These are phyloP conservation scores for Paecilomyces dactylethromorphus DNA, from an alignment of 2,329 filamentous ascomycete genomes.

Conservation along the genomic window DNA sequence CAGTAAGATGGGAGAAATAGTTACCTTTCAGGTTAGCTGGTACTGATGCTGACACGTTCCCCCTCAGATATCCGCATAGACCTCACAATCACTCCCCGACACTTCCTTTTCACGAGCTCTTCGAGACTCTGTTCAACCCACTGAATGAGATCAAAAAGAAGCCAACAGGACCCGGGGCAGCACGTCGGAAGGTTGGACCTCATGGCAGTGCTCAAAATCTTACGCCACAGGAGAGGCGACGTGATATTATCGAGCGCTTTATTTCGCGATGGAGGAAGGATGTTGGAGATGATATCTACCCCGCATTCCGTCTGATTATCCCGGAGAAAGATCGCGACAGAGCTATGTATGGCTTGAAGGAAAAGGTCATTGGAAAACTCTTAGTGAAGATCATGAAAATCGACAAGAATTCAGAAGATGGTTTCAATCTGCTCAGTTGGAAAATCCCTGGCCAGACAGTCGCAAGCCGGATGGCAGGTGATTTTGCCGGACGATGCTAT, in stretches of 20 bases:
- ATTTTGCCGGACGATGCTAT: conserved; percentile 85
- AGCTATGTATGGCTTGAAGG: conserved; percentile 89
- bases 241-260: conserved; percentile 77
- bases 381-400: conserved; percentile 92
- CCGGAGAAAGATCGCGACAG: conserved; percentile 90
- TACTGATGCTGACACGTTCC: neutral
- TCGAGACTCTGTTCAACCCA: conserved; percentile 73
- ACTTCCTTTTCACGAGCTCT: conserved; percentile 74
- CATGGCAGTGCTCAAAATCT: conserved; percentile 47
- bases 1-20: conserved; percentile 29
- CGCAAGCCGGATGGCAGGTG: conserved; percentile 65
- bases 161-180: conserved; percentile 48
- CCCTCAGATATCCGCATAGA: conserved; percentile 60
- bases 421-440: conserved; percentile 80
- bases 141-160: conserved; percentile 70
- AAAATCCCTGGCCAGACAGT: conserved; percentile 70
- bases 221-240: conserved; percentile 69
- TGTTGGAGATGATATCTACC: conserved; percentile 88
- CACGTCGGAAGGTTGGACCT: conserved; percentile 54
- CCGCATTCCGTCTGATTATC: conserved; percentile 82
- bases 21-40: neutral
- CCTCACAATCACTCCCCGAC: conserved; percentile 76
- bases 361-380: conserved; percentile 81
- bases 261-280: conserved; percentile 80
- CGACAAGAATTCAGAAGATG: conserved; percentile 83